These are phyloP conservation scores for Fraxinus platypoda DNA, from an alignment of 305 asterid species.

Conservation along the genomic window DNA sequence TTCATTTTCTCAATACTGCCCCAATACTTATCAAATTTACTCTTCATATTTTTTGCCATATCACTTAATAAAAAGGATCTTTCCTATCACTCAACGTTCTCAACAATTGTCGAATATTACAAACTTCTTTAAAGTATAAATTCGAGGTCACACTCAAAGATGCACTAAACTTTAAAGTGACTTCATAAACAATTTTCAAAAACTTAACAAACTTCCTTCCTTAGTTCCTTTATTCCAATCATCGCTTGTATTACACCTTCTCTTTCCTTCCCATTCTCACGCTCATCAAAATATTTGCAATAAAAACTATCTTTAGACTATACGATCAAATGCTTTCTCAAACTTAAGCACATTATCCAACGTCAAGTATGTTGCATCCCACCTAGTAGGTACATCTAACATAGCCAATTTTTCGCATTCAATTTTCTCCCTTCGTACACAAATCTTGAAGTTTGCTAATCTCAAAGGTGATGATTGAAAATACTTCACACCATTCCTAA, in stretches of 20 bases:
- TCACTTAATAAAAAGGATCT: not conserved
- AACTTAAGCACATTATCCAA: not conserved
- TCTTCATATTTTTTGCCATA: not conserved
- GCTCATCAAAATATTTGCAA: not conserved
- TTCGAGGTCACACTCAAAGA: not conserved
- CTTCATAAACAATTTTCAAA: not conserved
- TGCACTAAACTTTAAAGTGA: not conserved
- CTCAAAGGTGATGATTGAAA: not conserved
- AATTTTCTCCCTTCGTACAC: not conserved
- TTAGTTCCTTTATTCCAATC: not conserved
- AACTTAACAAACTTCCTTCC: not conserved
- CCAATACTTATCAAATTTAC: not conserved
- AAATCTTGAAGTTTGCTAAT: not conserved
- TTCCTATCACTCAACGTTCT: not conserved
- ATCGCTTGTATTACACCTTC: not conserved
- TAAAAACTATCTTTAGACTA: too few species aligned
- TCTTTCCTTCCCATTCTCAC: not conserved
- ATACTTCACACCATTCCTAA: not conserved
- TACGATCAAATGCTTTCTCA: not conserved
- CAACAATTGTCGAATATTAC: not conserved
- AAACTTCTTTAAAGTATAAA: not conserved
- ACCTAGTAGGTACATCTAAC: too few species aligned
- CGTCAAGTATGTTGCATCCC: too few species aligned
- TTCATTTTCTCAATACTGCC: not conserved
- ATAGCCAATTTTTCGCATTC: not conserved